Evolutionary conservation across 805 yeast species (phyloP), one percentile per base, ranked within the genome.

Genomic region (Saccharomycopsis sp.): DNA sequence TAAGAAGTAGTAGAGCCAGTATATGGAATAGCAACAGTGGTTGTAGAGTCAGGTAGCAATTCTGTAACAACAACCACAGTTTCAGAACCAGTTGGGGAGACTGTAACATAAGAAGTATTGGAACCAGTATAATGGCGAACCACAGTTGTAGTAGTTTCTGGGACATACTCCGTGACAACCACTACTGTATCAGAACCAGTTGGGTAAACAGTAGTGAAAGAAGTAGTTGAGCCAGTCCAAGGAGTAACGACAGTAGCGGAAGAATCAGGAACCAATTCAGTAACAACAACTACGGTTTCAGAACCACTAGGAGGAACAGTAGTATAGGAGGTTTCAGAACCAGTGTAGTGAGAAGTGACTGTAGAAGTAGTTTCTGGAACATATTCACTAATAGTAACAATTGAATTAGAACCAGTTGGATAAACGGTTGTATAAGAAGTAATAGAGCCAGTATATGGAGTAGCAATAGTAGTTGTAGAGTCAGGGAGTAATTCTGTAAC

Each of bases 211-310:
- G 38, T 20, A 3, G 42, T 39, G 20, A 26, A 34, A 9, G 42
- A 37, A 25, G 43, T 34, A 9, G 39, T 29, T 12, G 37, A 13
- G 4, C 39, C 42, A 21, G 39, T 29, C 18, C 32, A 42, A 10
- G 25, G 32, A 15, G 33, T 12, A 25, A 39, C 28, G 18, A 28
- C 18, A 6, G 37, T 36, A 9, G 42, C 35, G 17, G 46, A 35
- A 5, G 31, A 27, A 21, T 38, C 31, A 13, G 46, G 46, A 21
- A 36, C 39, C 6, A 36, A 32, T 21, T 34, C 42, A n/a, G 29
- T 19, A 8, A 38, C 39, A 13, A 34, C 19, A 12, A 30, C 33
- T 6, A 20, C 31, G 10, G 29, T 20, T 6, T 13, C 39, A 20
- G 26, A 28, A 17, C 39, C 43, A 30, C 42, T 40, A 8, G 41